Evolutionary conservation across 768 basidiomycete species (phyloP).

Genomic region (Hericium coralloides): DNA sequence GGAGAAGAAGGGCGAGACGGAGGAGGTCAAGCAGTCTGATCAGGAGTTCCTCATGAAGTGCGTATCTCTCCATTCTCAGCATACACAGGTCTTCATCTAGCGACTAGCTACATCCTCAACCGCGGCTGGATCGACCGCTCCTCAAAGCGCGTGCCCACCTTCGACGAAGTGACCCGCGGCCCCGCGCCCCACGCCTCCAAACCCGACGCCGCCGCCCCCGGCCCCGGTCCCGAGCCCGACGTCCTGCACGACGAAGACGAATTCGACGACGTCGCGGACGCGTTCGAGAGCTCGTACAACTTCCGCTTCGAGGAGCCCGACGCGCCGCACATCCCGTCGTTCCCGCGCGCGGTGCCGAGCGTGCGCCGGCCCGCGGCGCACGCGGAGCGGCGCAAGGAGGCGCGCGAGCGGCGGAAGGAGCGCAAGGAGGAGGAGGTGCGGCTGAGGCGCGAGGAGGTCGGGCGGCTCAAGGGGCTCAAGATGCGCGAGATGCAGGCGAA

Average conservation of each 20-base stretch:
- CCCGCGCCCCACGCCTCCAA: slow-evolving; percentile 20
- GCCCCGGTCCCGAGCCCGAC: slow-evolving; percentile 10
- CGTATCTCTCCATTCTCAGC: slow-evolving; percentile 20
- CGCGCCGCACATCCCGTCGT: slow-evolving; percentile 55
- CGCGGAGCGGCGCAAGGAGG: slow-evolving; percentile 55
- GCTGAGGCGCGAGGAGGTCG: slow-evolving; percentile 73
- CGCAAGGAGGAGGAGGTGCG: slow-evolving; percentile 72
- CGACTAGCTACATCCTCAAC: slow-evolving; percentile 82
- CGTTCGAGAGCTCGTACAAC: slow-evolving; percentile 95
- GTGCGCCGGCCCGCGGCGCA: slow-evolving; percentile 66
- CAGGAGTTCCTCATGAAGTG: slow-evolving; percentile 90
- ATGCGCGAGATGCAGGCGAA: slow-evolving; percentile 72
- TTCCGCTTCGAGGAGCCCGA: slow-evolving; percentile 95
- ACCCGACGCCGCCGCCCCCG: slow-evolving; percentile 19
- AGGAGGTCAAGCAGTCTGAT: slow-evolving; percentile 51
- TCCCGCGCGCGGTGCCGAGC: slow-evolving; percentile 62
- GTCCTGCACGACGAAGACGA: slow-evolving; percentile 52
- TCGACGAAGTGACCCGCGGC: slow-evolving; percentile 58
- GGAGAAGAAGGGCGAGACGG: slow-evolving; percentile 15
- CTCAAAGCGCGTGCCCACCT: slow-evolving; percentile 69
- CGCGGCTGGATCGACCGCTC: slow-evolving; percentile 94
- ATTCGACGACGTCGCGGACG: slow-evolving; percentile 86
- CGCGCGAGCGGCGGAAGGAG: slow-evolving; percentile 67
- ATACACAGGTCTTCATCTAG: not conserved
- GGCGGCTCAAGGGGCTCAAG: slow-evolving; percentile 75